A percentile compares a stretch with the other conserved stretches of the same genome.
Evolutionary conservation across 345 rosid species (phyloP).

Genomic region (Murraya paniculata): DNA sequence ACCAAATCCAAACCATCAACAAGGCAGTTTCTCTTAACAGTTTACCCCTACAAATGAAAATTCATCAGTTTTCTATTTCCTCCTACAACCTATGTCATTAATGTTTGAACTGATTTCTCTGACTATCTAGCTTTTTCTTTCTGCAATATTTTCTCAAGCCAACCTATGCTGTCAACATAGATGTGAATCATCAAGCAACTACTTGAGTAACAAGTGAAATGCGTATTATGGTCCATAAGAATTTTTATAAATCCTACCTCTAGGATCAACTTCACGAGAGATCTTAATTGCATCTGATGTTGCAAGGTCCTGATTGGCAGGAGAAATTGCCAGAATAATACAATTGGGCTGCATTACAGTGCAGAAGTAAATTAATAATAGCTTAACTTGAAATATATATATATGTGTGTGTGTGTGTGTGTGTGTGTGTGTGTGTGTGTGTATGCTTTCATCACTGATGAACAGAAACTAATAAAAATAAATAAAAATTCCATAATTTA

Average conservation of each 20-base stretch:
- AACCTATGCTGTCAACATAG: background rate
- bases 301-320: slow-evolving; percentile 99
- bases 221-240: background rate
- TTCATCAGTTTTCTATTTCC: background rate
- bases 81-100: background rate
- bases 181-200: background rate
- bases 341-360: slow-evolving; percentile 76
- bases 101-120: background rate
- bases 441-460: background rate
- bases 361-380: slow-evolving; percentile 3
- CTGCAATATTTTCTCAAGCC: background rate
- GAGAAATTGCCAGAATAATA: slow-evolving; percentile 92
- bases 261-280: slow-evolving; percentile 96
- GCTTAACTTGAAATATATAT: background rate
- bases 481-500: background rate
- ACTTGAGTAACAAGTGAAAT: background rate
- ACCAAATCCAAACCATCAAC: background rate
- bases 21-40: background rate
- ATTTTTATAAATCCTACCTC: slow-evolving; percentile 42
- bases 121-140: background rate
- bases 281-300: slow-evolving; percentile 97
- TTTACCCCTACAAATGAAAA: background rate
- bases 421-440: too few relatives aligned
- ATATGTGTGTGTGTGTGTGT: too few relatives aligned
- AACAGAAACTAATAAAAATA: background rate